These are phyloP conservation scores for Ceratopteris richardii DNA, from an alignment of 75 land plant genomes.

Conservation along the genomic window DNA sequence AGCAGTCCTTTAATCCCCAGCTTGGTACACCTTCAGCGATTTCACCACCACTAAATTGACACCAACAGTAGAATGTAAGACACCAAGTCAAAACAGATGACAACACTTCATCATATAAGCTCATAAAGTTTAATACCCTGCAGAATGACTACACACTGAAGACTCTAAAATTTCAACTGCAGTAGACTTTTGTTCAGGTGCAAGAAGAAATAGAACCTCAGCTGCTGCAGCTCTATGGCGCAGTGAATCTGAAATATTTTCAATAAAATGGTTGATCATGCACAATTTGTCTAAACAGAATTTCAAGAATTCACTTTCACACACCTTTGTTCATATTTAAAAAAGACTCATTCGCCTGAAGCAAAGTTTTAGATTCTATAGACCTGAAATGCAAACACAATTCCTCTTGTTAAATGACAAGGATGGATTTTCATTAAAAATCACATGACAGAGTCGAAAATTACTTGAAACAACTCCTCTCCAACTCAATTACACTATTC, in stretches of 20 bases:
- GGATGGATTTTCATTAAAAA: neutral
- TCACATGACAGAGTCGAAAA: neutral
- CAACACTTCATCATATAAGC: neutral
- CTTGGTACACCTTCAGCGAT: slow-evolving; percentile 14
- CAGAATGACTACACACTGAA: slow-evolving; percentile 27
- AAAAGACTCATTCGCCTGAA: slow-evolving; percentile 58
- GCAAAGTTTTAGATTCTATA: slow-evolving; percentile 52
- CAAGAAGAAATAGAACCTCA: slow-evolving; percentile 66
- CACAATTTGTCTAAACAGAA: too few species aligned
- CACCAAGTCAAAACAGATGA: neutral
- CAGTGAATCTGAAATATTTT: slow-evolving; percentile 62
- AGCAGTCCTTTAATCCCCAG: slow-evolving; percentile 79
- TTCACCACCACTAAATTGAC: slow-evolving; percentile 1
- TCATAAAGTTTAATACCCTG: slow-evolving; percentile 19
- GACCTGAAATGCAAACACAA: slow-evolving; percentile 31
- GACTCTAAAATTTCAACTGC: slow-evolving; percentile 75
- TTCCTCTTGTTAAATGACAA: neutral
- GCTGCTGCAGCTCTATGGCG: slow-evolving; percentile 92
- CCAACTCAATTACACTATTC: slow-evolving; percentile 62
- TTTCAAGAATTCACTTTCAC: neutral
- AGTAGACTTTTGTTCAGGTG: slow-evolving; percentile 53
- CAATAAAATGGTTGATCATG: too few species aligned
- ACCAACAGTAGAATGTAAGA: too few species aligned
- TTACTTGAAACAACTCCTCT: slow-evolving; percentile 62
- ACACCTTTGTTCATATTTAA: slow-evolving; percentile 67